Base-by-base conservation (phyloP, 2,329 filamentous ascomycete genomes). In the Chaetomiaceae sp. region DNA sequence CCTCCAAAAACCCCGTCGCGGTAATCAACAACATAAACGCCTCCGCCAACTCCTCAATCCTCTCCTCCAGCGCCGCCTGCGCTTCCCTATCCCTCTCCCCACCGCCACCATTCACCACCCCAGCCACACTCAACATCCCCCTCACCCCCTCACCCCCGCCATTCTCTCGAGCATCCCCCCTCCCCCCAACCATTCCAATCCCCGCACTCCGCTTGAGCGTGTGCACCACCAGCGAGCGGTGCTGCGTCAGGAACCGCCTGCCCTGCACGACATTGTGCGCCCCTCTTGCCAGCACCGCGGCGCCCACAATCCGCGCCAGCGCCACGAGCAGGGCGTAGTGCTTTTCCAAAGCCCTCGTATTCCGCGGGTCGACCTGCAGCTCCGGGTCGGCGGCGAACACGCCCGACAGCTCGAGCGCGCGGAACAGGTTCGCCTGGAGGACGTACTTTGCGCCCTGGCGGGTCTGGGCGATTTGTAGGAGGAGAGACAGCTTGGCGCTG, bases 311-410 rank as follows among this genome's bases (percentile, higher is more conserved):
- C 47, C 91, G 84, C 34, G 94, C 79, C 8, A 96, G 80, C 51
- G 87, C 83, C 34, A 89, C 82, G 15, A 99, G 82, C 6, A 99
- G 79, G 44, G 84, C 80, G 70, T 95, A 97, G 72, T 95, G 95
- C 65, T 85, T 86, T 59, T 84, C 82, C 19, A 96, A 78, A 3
- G 89, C 87, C 54, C 80, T 77, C 3, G 82, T 75, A 62, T 90
- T 85, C 51, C 84, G 79, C 51, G 85, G 80, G 61, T 89, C 83
- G 54, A 91, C 83, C 56, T 95, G 91, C 51, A 99, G 83, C 69
- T 99, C 94, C 0, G 94, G 94, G 68, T 99, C 94, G 12, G 88
- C 88, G 8, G 84, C 78, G 68, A 97, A 99, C 20, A 97, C 79
- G n/a, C 84, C 83, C 1, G 91, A 95, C 52, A 87, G 82, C 58